Evolutionary conservation across 805 yeast genomes (phyloP), one percentile per base, ranked within the genome.

Genomic region (Wickerhamiella galacta): DNA sequence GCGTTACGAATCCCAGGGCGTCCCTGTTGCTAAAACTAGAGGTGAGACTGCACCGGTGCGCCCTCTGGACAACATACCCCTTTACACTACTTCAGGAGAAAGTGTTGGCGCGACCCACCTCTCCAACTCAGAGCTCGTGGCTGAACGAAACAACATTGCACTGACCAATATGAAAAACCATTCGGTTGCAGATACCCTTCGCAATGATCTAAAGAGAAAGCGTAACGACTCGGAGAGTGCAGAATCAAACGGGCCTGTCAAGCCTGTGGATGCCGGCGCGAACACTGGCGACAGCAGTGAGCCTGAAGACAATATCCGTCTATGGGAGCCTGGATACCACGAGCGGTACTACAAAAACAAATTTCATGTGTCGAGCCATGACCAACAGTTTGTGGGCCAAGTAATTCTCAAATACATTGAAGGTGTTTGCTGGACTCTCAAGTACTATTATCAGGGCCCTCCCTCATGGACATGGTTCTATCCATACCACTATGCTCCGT

Each of bases 401-500:
- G 72, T 92, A 47, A 81, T 75, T 0, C 60, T 61, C 35, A 67
- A 72, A 32, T 90, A 90, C 49, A 66, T 90, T 34, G 95, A 90
- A 54, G 99, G 99, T 40, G 78, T 90, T 3, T 72, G 94, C 14
- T 90, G 99, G 99, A 93, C 76, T 1, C 61, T 90, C 41, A 57
- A 82, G 34, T 90, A 90, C 53, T 90, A 90, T 57, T 87, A 81
- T 54, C 96, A 90, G 56, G 96, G 95, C 2, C 87, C 96, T 57
- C 93, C 94, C 0, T 87, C 96, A 0, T 90, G 99, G 99, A 75
- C 75, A 35, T 90, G 98, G 98, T 90, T 72, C 54, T 90, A 76
- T 48, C 98, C 98, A 0, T 90, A 75, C 52, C 96, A 90, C 51
- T 92, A 90, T 58, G 96, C 98, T 0, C 99, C 99, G 16, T 85